Percentiles rank a stretch among this genome's conserved stretches.
These are phyloP conservation scores for Elongisporangium undulatum DNA, from an alignment of 352 stramenopile species.

Conservation along the genomic window DNA sequence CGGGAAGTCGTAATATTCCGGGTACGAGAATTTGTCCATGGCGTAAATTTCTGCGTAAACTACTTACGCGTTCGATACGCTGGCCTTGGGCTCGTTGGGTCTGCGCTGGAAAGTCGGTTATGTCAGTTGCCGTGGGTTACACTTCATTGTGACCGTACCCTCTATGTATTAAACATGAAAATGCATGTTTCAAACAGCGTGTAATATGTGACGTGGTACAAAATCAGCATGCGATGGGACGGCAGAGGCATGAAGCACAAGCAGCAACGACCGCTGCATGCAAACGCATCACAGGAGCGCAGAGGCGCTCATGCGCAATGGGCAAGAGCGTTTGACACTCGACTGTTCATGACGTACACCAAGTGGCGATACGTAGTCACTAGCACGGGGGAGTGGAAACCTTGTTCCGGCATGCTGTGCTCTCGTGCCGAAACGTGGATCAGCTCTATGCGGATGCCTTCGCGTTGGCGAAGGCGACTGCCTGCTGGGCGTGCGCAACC, in stretches of 20 bases:
- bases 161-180: background rate
- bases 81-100: background rate
- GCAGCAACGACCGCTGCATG: no score
- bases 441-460: conserved; percentile 71
- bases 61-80: background rate
- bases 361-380: background rate
- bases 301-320: no score
- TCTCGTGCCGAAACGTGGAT: conserved; percentile 14
- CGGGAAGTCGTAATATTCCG: conserved; percentile 85
- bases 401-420: background rate
- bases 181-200: background rate
- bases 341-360: background rate
- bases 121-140: background rate
- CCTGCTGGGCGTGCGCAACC: conserved; percentile 26
- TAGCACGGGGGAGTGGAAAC: background rate
- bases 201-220: background rate
- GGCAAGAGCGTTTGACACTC: background rate
- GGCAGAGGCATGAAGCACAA: background rate
- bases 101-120: background rate
- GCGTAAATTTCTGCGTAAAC: background rate
- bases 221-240: background rate
- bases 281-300: no score
- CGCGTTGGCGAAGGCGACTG: conserved; percentile 26
- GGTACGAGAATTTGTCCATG: conserved; percentile 79
- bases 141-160: background rate